Percentiles rank a stretch among this genome's conserved stretches.
Conservation (phyloP, 495 filamentous ascomycete species). For the Amphirosellinia nigrospora region DNA sequence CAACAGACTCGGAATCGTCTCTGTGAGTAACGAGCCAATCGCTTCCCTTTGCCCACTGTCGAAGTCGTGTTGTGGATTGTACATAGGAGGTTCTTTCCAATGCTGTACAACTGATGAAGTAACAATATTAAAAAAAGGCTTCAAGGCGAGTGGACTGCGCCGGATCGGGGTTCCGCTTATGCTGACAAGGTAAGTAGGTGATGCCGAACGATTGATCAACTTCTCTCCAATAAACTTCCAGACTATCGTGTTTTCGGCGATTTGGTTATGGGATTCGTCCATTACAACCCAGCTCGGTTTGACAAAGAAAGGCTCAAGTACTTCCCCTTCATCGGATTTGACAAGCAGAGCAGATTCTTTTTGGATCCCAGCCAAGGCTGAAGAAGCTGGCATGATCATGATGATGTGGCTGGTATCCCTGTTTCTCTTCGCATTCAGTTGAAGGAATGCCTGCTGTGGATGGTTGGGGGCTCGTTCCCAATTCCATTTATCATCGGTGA, state of each 20-base stretch:
- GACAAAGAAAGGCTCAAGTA: not conserved
- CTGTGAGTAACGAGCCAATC: not conserved
- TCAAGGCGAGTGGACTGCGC: not conserved
- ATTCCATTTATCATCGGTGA: no score
- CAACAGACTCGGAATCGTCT: not conserved
- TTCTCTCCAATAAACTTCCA: not conserved
- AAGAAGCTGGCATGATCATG: no score
- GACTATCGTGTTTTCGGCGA: not conserved
- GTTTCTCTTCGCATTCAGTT: no score
- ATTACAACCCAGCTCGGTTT: not conserved
- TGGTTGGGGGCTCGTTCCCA: no score
- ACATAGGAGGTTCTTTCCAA: not conserved
- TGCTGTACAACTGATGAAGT: not conserved
- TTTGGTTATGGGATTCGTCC: not conserved
- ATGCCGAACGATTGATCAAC: not conserved
- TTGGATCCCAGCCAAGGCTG: not conserved
- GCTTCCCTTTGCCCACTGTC: not conserved
- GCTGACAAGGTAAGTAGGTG: not conserved
- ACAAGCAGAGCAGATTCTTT: not conserved
- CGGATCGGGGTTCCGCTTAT: not conserved
- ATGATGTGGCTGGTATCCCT: no score
- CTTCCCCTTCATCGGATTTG: not conserved
- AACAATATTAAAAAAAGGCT: not conserved
- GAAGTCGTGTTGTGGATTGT: not conserved
- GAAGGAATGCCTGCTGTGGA: no score